These are phyloP conservation scores for Austroboletus eburneus DNA, from an alignment of 768 basidiomycete species.

Conservation along the genomic window DNA sequence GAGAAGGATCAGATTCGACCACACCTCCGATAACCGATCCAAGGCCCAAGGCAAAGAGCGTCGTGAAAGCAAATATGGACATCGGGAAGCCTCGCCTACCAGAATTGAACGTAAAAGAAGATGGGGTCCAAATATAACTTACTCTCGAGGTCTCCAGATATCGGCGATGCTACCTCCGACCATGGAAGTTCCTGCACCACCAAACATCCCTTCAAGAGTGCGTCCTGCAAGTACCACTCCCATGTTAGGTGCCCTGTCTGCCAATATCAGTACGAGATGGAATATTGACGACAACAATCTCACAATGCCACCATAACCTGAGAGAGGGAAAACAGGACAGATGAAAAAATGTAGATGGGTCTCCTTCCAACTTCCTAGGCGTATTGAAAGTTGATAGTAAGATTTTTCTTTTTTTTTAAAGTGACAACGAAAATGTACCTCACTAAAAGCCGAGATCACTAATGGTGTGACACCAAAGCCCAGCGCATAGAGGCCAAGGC, in stretches of 20 bases:
- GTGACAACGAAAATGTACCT: constrained; percentile 31
- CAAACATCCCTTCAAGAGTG: constrained; percentile 59
- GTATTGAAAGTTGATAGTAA: not conserved
- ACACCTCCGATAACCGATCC: constrained; percentile 63
- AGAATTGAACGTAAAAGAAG: not conserved
- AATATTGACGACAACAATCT: too few relatives aligned
- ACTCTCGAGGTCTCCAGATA: constrained; percentile 65
- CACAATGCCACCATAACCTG: constrained; percentile 39
- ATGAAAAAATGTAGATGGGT: constrained; percentile 54
- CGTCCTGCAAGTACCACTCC: constrained; percentile 55
- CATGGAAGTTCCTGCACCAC: constrained; percentile 60
- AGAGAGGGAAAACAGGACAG: constrained; percentile 46
- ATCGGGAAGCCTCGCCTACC: constrained; percentile 73
- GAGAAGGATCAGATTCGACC: constrained; percentile 51
- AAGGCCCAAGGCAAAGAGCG: constrained; percentile 54
- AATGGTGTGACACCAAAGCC: constrained; percentile 62
- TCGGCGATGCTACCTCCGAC: constrained; percentile 68
- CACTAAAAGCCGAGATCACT: constrained; percentile 62
- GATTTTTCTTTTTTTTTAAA: too few relatives aligned
- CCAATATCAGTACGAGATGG: not conserved
- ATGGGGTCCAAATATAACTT: constrained; percentile 15
- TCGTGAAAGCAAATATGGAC: constrained; percentile 60
- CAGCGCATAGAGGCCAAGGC: constrained; percentile 49
- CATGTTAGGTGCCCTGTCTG: constrained; percentile 42
- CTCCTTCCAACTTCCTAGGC: constrained; percentile 59